Evolutionary conservation across 164 flowering plant genomes (phyloP), one percentile per base, ranked within the genome.

Genomic region (Stephania cephalantha): DNA sequence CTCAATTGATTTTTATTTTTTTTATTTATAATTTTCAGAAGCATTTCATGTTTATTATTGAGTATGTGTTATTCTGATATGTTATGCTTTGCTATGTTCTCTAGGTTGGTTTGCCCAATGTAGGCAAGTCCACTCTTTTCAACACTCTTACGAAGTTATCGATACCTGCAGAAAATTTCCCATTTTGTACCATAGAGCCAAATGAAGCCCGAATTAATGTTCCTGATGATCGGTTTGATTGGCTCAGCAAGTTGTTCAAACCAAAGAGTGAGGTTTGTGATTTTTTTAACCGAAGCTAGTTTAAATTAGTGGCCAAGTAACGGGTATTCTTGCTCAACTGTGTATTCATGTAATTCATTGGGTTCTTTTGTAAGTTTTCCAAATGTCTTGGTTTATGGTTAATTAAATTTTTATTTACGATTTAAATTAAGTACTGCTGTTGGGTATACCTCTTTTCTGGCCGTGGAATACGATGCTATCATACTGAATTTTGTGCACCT

Each of bases 41-140:
- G 13, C 63, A 55, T 0, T 48, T 8, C 53, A 48, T 8, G 9
- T 8, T 48, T 48, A 8, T 48, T 8, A 12, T 48, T 48, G 53
- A 48, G 52, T 64, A 30, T 68, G 46, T 8, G 29, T 30, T 48
- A 48, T 48, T 48, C 42, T 48, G 35, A 48, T 65, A 13, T 68
- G 31, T 70, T 44, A 50, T 58, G 9, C 48, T 71, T 35, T 65
- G 45, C 58, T 73, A 50, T 22, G 69, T 6, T 73, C 80, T 79
- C 68, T 85, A 94, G 97, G 98, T 94, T 77, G 98, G 98, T 17
- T 85, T 94, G 84, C 99, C 99, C 30, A 95, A 95, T 91, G 99
- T 95, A 48, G 99, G 98, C 17, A 95, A 95, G 75, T 91, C 98
- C 31, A 95, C 99, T 12, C 92, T 93, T n/a, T 95, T 95, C 78